These are phyloP conservation scores for Parastagonospora avenae DNA, from an alignment of 2,329 filamentous ascomycete genomes.

Conservation along the genomic window DNA sequence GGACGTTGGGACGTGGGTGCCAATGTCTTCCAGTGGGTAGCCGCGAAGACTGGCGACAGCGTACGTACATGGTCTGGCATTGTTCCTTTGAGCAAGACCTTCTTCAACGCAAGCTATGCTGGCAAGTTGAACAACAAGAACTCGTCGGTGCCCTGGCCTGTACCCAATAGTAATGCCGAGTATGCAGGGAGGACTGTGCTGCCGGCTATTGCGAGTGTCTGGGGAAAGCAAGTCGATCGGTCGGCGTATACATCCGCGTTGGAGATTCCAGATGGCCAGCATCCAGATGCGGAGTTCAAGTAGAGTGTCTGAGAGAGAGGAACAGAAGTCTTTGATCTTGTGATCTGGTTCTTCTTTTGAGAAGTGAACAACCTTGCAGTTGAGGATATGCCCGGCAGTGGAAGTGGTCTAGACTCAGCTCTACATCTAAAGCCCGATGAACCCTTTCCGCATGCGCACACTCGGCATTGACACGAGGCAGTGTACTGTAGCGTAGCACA, in stretches of 20 bases:
- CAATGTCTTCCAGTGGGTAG: constrained; percentile 49
- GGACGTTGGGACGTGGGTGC: constrained; percentile 55
- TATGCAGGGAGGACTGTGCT: constrained; percentile 36
- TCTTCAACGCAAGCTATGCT: constrained; percentile 39
- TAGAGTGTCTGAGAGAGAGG: not conserved
- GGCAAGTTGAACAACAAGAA: constrained; percentile 39
- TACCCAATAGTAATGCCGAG: constrained; percentile 32
- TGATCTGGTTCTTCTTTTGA: not conserved
- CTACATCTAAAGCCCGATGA: too few relatives aligned
- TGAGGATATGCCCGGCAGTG: not conserved
- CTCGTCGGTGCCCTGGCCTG: constrained; percentile 32
- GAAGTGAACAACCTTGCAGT: not conserved
- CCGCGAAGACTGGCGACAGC: constrained; percentile 33
- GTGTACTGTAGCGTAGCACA: too few relatives aligned
- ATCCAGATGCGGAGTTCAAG: constrained; percentile 39
- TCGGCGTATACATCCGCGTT: constrained; percentile 37
- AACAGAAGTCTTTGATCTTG: not conserved
- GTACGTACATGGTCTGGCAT: constrained; percentile 33
- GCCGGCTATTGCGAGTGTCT: constrained; percentile 27
- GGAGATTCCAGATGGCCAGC: constrained; percentile 42
- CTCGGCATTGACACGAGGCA: too few relatives aligned
- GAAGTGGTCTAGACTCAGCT: not conserved
- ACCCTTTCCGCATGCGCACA: too few relatives aligned
- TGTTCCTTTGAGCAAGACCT: constrained; percentile 35
- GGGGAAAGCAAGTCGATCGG: constrained; percentile 26